Conservation (phyloP, 2,329 filamentous ascomycete genomes). For the Lecanicillium sp. region DNA sequence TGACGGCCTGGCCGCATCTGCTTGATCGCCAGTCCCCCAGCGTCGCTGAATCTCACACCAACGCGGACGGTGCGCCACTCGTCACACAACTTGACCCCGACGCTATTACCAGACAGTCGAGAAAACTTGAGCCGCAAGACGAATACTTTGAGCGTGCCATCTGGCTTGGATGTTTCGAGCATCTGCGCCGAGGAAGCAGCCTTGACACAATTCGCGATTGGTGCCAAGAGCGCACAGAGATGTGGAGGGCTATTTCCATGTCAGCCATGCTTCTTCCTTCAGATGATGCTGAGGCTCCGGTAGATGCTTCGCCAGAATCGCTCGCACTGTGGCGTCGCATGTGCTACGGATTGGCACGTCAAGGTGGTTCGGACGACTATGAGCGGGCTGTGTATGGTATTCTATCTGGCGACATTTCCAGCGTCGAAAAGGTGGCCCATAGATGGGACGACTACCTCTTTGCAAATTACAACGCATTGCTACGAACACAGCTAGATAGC, state of each 20-base stretch:
- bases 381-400: slow-evolving; percentile 87
- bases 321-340: slow-evolving; percentile 67
- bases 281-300: slow-evolving; percentile 31
- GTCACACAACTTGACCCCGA: slow-evolving; percentile 91
- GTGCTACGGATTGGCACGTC: slow-evolving; percentile 63
- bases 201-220: slow-evolving; percentile 71
- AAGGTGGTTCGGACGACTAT: slow-evolving; percentile 63
- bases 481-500: slow-evolving; percentile 70
- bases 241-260: slow-evolving; percentile 80
- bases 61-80: slow-evolving; percentile 53
- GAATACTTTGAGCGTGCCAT: slow-evolving; percentile 83
- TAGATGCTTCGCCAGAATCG: slow-evolving; percentile 31
- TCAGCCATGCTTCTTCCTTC: slow-evolving; percentile 58
- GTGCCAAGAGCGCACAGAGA: slow-evolving; percentile 78
- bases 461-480: slow-evolving; percentile 76
- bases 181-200: slow-evolving; percentile 74
- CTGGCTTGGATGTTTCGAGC: slow-evolving; percentile 91
- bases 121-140: slow-evolving; percentile 72
- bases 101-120: slow-evolving; percentile 69
- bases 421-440: slow-evolving; percentile 67
- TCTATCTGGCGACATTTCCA: slow-evolving; percentile 74
- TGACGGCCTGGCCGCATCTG: slow-evolving; percentile 58
- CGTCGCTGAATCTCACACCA: slow-evolving; percentile 47
- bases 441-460: slow-evolving; percentile 85
- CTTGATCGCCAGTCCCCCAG: slow-evolving; percentile 54